Evolutionary conservation across 805 yeast species (phyloP).

Genomic region (Pichia nanzhaoensis): DNA sequence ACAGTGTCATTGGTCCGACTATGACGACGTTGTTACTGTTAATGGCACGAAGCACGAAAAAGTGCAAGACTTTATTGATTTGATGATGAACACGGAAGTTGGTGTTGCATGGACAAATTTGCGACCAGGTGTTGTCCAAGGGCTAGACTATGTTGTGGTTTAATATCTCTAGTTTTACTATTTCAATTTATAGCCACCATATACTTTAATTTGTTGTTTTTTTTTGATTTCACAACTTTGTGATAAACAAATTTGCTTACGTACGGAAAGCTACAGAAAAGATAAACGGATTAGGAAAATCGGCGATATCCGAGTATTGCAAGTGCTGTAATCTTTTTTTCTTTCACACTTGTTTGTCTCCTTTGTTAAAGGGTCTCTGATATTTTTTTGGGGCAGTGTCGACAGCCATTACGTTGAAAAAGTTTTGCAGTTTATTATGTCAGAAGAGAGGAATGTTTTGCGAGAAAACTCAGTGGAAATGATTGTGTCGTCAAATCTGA

Average conservation of each 20-base stretch:
- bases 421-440: background rate
- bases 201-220: background rate
- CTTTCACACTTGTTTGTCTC: too few species aligned
- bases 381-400: too few species aligned
- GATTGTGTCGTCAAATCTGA: too few species aligned
- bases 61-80: conserved; percentile 68
- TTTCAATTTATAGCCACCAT: background rate
- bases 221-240: background rate
- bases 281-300: background rate
- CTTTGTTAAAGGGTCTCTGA: too few species aligned
- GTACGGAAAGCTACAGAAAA: too few species aligned
- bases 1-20: conserved; percentile 76
- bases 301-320: conserved; percentile 5
- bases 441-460: background rate
- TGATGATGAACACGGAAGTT: conserved; percentile 59
- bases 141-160: conserved; percentile 23
- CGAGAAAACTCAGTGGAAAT: too few species aligned
- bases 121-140: conserved; percentile 62
- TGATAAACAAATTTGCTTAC: too few species aligned
- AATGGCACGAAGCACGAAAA: conserved; percentile 32
- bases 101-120: conserved; percentile 59
- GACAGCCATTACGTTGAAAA: too few species aligned
- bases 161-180: background rate
- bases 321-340: too few species aligned
- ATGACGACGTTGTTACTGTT: conserved; percentile 38